Conservation (phyloP, 805 yeast species). For the Kluyveromyces aestuarii region DNA sequence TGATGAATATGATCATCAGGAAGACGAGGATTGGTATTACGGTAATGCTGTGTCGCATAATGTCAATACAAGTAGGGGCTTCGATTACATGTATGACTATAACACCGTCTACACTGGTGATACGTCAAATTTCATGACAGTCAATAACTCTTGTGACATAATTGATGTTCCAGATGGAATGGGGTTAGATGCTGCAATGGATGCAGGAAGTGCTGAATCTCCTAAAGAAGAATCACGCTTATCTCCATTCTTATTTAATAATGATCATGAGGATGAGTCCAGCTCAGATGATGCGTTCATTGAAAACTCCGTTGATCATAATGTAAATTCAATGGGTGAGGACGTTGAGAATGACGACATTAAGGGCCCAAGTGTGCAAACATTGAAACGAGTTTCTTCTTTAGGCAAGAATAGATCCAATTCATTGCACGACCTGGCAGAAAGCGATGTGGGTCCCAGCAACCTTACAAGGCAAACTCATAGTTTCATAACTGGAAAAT, state of each 20-base stretch:
- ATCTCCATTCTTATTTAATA: constrained; percentile 9
- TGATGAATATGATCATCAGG: constrained; percentile 42
- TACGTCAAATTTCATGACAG: constrained; percentile 28
- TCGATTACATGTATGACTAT: constrained; percentile 71
- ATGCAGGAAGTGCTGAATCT: constrained; percentile 13
- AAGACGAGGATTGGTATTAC: constrained; percentile 31
- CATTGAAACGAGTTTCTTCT: constrained; percentile 20
- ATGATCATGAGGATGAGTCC: constrained; percentile 17
- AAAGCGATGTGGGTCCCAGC: constrained; percentile 5
- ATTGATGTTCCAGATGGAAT: constrained; percentile 29
- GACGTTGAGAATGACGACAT: not conserved
- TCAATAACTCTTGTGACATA: constrained; percentile 25
- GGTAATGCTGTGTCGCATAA: constrained; percentile 60
- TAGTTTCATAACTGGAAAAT: constrained; percentile 26
- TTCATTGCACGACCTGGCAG: constrained; percentile 19
- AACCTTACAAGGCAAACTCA: constrained; percentile 11
- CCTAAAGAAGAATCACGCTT: constrained; percentile 1
- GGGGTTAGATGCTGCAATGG: constrained; percentile 25
- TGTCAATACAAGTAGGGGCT: constrained; percentile 62
- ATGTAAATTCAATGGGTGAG: not conserved
- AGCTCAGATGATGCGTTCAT: constrained; percentile 25
- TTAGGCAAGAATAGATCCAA: constrained; percentile 19
- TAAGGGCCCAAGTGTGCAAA: constrained; percentile 9
- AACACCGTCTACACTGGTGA: constrained; percentile 63
- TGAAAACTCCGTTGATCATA: constrained; percentile 14